These are phyloP conservation scores for Auricularia sp. DNA, from an alignment of 768 basidiomycete species.

Conservation along the genomic window DNA sequence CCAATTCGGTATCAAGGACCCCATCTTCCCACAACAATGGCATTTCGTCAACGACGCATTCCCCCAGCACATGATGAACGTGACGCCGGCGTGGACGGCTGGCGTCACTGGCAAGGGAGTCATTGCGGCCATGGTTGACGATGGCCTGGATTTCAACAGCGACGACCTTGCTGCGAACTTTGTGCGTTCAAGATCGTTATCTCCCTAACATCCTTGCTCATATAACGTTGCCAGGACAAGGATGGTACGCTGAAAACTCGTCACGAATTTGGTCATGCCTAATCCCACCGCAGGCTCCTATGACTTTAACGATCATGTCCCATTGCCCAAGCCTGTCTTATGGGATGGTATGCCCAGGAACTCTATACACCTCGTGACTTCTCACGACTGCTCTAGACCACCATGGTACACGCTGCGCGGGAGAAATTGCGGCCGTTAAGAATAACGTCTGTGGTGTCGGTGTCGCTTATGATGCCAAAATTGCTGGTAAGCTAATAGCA, in stretches of 20 bases:
- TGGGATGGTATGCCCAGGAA: constrained; percentile 40
- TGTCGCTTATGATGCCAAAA: constrained; percentile 82
- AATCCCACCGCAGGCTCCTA: constrained; percentile 83
- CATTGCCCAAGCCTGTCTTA: constrained; percentile 78
- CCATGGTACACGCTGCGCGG: constrained; percentile 96
- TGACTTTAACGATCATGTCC: constrained; percentile 91
- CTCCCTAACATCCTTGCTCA: neutral
- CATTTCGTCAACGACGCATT: constrained; percentile 84
- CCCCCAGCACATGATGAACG: constrained; percentile 82
- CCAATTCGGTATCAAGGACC: constrained; percentile 65
- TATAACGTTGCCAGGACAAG: neutral
- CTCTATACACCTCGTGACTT: neutral
- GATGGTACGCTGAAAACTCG: neutral
- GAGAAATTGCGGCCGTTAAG: constrained; percentile 87
- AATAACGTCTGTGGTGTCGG: constrained; percentile 93
- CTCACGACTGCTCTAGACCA: constrained; percentile 34
- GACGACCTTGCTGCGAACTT: constrained; percentile 87
- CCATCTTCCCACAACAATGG: constrained; percentile 82
- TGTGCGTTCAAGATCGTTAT: constrained; percentile 40
- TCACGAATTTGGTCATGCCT: neutral
- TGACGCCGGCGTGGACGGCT: constrained; percentile 77
- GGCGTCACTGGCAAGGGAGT: constrained; percentile 83
- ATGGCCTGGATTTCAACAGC: constrained; percentile 85
- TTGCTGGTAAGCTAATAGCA: constrained; percentile 35
- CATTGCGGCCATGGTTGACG: constrained; percentile 84